phyloP scores from a whole-genome alignment of 768 basidiomycete species.

The Boletus rubropictus region DNA sequence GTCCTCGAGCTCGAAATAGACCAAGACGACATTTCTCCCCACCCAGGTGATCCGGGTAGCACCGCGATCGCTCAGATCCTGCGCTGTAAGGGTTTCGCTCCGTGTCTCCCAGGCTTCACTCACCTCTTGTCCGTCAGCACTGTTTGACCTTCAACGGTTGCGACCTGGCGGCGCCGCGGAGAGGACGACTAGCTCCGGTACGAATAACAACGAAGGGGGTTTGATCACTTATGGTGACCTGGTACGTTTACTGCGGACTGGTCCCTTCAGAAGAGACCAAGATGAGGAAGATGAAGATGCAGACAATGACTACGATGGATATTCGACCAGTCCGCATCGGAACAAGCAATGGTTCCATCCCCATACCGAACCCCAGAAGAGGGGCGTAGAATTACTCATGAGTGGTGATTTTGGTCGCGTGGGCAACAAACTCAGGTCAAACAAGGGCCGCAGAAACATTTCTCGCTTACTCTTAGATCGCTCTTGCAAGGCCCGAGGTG shows the following conservation, averaged over 20 bases:
- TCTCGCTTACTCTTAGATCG: slow-evolving; percentile 44
- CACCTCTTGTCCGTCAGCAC: slow-evolving; percentile 14
- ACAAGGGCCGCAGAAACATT: slow-evolving; percentile 42
- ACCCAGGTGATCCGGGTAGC: neutral
- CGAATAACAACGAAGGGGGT: slow-evolving; percentile 1
- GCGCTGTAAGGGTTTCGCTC: slow-evolving; percentile 21
- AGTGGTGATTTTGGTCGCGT: slow-evolving; percentile 79
- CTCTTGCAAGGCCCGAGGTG: slow-evolving; percentile 30
- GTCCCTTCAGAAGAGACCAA: slow-evolving; percentile 23
- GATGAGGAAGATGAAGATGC: slow-evolving; percentile 40
- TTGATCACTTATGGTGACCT: slow-evolving; percentile 24
- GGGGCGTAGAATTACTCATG: slow-evolving; percentile 59
- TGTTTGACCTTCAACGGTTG: slow-evolving; percentile 27
- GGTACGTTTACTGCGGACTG: slow-evolving; percentile 17
- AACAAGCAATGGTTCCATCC: slow-evolving; percentile 32
- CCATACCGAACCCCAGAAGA: slow-evolving; percentile 54
- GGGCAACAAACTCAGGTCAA: slow-evolving; percentile 41
- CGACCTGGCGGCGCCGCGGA: slow-evolving; percentile 12
- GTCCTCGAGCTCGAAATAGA: slow-evolving; percentile 31
- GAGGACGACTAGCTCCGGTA: neutral
- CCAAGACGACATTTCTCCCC: slow-evolving; percentile 18
- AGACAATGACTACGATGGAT: slow-evolving; percentile 32
- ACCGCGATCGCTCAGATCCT: slow-evolving; percentile 25
- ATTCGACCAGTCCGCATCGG: slow-evolving; percentile 22
- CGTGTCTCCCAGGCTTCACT: neutral